A percentile compares a stretch with the other conserved stretches of the same genome.
Evolutionary conservation across 2,329 filamentous ascomycete species (phyloP).

Genomic region (Leptographium wingfieldii): DNA sequence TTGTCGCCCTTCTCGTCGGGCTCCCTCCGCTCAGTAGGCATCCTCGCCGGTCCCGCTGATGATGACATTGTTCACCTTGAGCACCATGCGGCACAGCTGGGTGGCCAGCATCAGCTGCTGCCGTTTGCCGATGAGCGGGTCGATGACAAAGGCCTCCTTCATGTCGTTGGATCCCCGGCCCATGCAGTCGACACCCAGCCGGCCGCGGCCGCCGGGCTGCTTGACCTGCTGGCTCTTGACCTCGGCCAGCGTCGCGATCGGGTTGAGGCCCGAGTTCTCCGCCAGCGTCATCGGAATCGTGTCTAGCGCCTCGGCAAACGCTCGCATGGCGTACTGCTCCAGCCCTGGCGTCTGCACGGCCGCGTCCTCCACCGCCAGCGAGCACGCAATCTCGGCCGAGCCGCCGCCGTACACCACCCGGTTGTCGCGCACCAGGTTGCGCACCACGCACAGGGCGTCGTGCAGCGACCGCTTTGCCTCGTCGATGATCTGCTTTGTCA

Average conservation of each 20-base stretch:
- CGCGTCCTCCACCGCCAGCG: conserved; percentile 86
- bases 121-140: conserved; percentile 94
- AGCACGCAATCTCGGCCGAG: conserved; percentile 94
- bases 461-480: conserved; percentile 96
- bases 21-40: conserved; percentile 51
- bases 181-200: conserved; percentile 96
- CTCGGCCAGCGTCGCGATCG: conserved; percentile 86
- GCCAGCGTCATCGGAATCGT: conserved; percentile 88
- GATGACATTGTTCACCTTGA: conserved; percentile 96
- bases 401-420: conserved; percentile 95
- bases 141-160: conserved; percentile 96
- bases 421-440: conserved; percentile 92
- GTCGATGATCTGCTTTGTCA: conserved; percentile 67
- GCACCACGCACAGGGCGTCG: conserved; percentile 92
- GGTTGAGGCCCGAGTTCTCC: conserved; percentile 92
- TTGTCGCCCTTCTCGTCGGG: no score
- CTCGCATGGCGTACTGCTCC: conserved; percentile 98
- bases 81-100: conserved; percentile 93
- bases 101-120: conserved; percentile 94
- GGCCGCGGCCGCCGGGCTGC: conserved; percentile 41
- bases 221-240: conserved; percentile 96
- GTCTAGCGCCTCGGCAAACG: conserved; percentile 91
- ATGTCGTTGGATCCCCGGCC: conserved; percentile 89
- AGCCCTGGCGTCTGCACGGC: conserved; percentile 92
- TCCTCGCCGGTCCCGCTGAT: conserved; percentile 77